Base-by-base conservation (phyloP, 306 rosid species). In the Begonia fuchsioides region DNA sequence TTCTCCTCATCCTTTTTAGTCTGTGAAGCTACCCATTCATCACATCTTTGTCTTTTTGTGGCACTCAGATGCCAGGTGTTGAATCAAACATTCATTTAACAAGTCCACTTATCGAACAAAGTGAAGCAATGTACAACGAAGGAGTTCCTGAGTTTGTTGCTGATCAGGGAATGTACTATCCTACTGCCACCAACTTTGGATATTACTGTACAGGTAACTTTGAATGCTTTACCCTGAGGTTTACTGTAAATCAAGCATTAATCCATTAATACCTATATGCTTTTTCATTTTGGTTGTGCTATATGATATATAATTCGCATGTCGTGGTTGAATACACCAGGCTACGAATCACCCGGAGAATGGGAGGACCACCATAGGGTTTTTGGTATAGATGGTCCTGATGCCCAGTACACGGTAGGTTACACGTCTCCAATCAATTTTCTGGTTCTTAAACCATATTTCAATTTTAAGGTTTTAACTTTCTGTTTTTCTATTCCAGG, bases 131-230 rank as follows among this genome's bases (percentile, higher is more conserved):
- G 93, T 64, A 76, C 60, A 84, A 66, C 4, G 86, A 88, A 72
- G 90, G 84, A 59, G 69, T 78, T 41, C 76, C 86, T 15, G 93
- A 88, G 54, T 81, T 74, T 88, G 77, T 78, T 50, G 76, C 80
- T 66, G 97, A 88, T 59, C 95, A 81, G 75, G 86, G 78, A 49
- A 4, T 81, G 74, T 81, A 83, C 67, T 81, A 84, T 74, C 95
- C 95, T 46, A 59, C 84, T 74, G 77, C 95, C 72, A 69, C 82
- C 80, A 76, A 79, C 74, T 88, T 83, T 74, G 93, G 93, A 57
- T 84, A 81, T 73, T 84, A 84, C 76, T 68, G 82, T 81, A 78
- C 97, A 81, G 97, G 97, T 88, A 53, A 54, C 11, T 32, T 17
- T 63, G 0, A 16, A 32, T 46, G 12, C 35, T 26, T 26, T 26